Percentiles rank a stretch among this genome's conserved stretches.
Evolutionary conservation across 352 stramenopile species (phyloP).

Genomic region (Globisporangium acanthophoron): DNA sequence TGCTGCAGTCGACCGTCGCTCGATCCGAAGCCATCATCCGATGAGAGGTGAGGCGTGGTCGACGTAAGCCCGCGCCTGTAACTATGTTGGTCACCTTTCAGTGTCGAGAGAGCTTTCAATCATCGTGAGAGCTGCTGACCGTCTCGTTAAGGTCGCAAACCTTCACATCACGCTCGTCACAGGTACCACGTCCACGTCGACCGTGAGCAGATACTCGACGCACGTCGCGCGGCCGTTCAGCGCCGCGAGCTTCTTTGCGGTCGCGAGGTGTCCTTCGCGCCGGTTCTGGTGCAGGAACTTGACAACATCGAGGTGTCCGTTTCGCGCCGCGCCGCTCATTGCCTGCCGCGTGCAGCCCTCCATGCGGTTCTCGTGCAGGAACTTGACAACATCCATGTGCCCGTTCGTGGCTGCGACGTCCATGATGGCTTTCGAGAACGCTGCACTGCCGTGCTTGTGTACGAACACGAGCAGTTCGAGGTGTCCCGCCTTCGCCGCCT

Average conservation of each 20-base stretch:
- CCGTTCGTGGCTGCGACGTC: conserved; percentile 1
- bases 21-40: no score
- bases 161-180: neutral
- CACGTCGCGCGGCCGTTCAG: neutral
- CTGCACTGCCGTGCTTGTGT: neutral
- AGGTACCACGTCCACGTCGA: neutral
- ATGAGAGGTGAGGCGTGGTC: neutral
- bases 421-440: neutral
- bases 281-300: neutral
- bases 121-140: neutral
- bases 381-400: neutral
- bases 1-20: neutral
- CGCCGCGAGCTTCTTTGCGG: neutral
- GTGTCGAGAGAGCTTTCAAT: neutral
- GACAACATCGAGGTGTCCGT: neutral
- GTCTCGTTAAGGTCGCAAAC: neutral
- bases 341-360: conserved; percentile 1
- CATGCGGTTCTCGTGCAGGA: neutral
- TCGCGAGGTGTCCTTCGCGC: neutral
- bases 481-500: conserved; percentile 1
- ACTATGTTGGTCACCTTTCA: neutral
- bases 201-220: neutral
- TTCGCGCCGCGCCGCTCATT: neutral
- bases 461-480: neutral
- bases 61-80: neutral